These are phyloP conservation scores for Phaeotremella skinneri DNA, from an alignment of 768 basidiomycete genomes.

Conservation along the genomic window DNA sequence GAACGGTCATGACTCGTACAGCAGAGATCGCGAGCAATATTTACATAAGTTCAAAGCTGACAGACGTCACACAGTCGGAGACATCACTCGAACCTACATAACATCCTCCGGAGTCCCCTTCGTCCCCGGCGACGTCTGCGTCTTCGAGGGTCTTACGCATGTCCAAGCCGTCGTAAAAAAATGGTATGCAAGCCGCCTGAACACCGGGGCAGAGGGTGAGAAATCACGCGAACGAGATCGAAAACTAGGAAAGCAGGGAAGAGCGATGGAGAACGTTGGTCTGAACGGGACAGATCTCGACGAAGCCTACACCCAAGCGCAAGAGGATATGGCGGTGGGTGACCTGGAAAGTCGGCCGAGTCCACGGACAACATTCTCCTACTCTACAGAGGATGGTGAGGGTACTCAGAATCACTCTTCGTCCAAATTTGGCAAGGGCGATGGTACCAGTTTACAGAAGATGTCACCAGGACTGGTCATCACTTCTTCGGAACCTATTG, in stretches of 20 bases:
- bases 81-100: slow-evolving; percentile 50
- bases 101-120: slow-evolving; percentile 47
- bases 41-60: too few species aligned
- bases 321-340: neutral
- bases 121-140: slow-evolving; percentile 49
- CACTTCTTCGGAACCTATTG: slow-evolving; percentile 71
- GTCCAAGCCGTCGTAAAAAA: slow-evolving; percentile 29
- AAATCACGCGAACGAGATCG: slow-evolving; percentile 27
- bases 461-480: slow-evolving; percentile 65
- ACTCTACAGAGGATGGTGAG: slow-evolving; percentile 6
- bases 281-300: neutral
- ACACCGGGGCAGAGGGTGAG: slow-evolving; percentile 28
- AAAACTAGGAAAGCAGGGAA: slow-evolving; percentile 5
- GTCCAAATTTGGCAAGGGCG: neutral
- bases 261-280: slow-evolving; percentile 7
- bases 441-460: neutral
- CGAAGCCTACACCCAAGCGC: neutral
- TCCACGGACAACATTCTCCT: slow-evolving; percentile 33
- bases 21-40: too few species aligned
- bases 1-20: too few species aligned
- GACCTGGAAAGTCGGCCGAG: slow-evolving; percentile 9
- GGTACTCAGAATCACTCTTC: neutral
- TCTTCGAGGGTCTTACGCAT: slow-evolving; percentile 51
- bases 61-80: slow-evolving; percentile 40
- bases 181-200: slow-evolving; percentile 40